Evolutionary conservation across 805 yeast genomes (phyloP), one percentile per base, ranked within the genome.

Genomic region (Maudiozyma saulgeensis): DNA sequence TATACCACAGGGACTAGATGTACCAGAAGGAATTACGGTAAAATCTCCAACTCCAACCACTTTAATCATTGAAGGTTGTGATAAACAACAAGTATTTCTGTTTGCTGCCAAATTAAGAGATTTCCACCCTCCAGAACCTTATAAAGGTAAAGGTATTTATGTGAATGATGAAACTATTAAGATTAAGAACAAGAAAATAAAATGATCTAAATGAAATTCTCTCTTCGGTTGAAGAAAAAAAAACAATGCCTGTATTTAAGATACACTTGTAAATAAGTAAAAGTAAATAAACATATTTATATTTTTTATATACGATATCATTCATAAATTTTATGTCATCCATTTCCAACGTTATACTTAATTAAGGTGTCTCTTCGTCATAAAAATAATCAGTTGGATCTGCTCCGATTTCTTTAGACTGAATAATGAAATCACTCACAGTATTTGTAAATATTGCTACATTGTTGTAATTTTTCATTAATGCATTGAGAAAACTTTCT

Each of bases 61-160:
- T 56, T 68, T 93, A 47, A 75, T 91, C 49, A 71, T 93, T 25
- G 95, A 87, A 69, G 98, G 99, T 26, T 71, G 81, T 42, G 84
- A 91, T 68, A 86, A 87, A 68, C 96, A 90, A 67, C 82, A 83
- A 63, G 90, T 93, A 45, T 84, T 80, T 62, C 75, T 83, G 48
- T 88, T 87, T 68, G 99, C 98, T 18, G 96, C 96, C 15, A 79
- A 80, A 50, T 75, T 93, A 56, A 82, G 98, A 67, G 79, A 79
- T 59, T 80, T 80, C 74, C 87, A 87, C 66, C 95, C 95, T 53
- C 99, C 99, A 43, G 99, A 93, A 72, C 97, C 97, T 39, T 93
- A 93, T 69, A 93, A 93, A 72, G 99, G 99, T 65, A 95, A 95
- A 60, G 99, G 99, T 63, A 84, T 93, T 45, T 93, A 84, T 65